Evolutionary conservation across 2,329 filamentous ascomycete genomes (phyloP).

Genomic region (Podosphaera leucotricha): DNA sequence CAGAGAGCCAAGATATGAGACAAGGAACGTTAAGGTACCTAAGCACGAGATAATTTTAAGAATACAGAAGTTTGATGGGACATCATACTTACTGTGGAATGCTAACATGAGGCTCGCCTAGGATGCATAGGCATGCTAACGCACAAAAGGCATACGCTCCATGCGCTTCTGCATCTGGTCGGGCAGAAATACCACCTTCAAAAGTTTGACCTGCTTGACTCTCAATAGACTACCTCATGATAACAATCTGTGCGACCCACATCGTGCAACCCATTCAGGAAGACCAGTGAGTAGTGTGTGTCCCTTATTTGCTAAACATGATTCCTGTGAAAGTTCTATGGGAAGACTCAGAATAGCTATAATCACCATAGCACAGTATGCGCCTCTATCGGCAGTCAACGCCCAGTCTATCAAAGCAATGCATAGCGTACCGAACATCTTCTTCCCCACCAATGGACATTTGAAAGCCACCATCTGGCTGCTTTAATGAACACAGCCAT

Average conservation of each 20-base stretch:
- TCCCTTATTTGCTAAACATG: constrained; percentile 37
- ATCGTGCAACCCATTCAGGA: constrained; percentile 56
- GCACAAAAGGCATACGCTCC: constrained; percentile 94
- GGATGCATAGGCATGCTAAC: constrained; percentile 64
- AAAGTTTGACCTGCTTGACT: constrained; percentile 52
- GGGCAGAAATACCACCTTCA: constrained; percentile 77
- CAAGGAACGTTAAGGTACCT: constrained; percentile 56
- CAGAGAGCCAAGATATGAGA: constrained; percentile 69
- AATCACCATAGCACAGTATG: constrained; percentile 73
- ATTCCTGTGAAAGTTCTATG: constrained; percentile 49
- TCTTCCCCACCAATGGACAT: constrained; percentile 73
- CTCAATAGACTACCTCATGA: too few relatives aligned
- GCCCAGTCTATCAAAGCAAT: not conserved
- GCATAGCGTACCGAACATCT: constrained; percentile 48
- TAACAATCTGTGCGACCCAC: constrained; percentile 27
- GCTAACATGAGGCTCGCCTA: constrained; percentile 53
- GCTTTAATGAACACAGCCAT: constrained; percentile 73
- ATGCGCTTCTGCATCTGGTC: constrained; percentile 75
- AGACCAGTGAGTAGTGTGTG: constrained; percentile 44
- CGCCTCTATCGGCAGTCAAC: constrained; percentile 32
- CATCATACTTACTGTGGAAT: constrained; percentile 41
- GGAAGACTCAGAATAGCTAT: constrained; percentile 68
- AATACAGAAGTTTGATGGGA: not conserved
- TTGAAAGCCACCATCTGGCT: constrained; percentile 69
- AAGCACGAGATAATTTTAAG: constrained; percentile 3